Conservation (phyloP, 768 basidiomycete species). For the Mycena maculata region DNA sequence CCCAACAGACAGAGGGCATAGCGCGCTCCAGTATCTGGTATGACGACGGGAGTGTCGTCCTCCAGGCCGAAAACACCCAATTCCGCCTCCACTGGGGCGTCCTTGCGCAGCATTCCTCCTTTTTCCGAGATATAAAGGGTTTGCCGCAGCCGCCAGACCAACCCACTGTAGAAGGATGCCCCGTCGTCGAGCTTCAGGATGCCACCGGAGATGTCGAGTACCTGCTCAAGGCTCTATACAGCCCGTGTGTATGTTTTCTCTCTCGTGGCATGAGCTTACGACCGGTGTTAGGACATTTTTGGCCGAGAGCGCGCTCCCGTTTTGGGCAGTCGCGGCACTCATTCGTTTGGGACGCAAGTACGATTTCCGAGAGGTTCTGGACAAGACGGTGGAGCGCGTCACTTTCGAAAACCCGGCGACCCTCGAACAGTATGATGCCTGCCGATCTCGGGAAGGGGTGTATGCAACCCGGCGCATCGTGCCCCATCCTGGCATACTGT, state of each 20-base stretch:
- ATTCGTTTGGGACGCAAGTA: conserved; percentile 20
- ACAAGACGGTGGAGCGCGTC: conserved; percentile 5
- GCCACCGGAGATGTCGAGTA: not conserved
- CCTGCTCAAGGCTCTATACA: conserved; percentile 8
- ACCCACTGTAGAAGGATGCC: conserved; percentile 17
- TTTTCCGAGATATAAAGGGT: conserved; percentile 14
- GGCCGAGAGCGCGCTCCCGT: not conserved
- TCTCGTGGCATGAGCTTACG: not conserved
- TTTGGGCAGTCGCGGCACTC: not conserved
- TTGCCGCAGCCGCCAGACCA: conserved; percentile 26
- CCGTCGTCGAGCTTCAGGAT: conserved; percentile 14
- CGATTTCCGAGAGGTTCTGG: not conserved
- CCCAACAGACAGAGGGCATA: conserved; percentile 5
- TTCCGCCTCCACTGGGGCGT: conserved; percentile 25
- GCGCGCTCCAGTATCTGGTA: conserved; percentile 21
- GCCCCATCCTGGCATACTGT: not conserved
- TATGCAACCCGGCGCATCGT: not conserved
- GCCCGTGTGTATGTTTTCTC: not conserved
- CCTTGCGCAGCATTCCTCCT: conserved; percentile 2
- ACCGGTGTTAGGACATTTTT: conserved; percentile 4
- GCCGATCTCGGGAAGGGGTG: not conserved
- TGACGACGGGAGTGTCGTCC: conserved; percentile 16
- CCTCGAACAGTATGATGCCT: conserved; percentile 1
- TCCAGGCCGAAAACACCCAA: conserved; percentile 8
- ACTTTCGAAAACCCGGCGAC: conserved; percentile 15